Base-by-base conservation (phyloP, 1,284 basidiomycete genomes). In the Melampsora americana region DNA sequence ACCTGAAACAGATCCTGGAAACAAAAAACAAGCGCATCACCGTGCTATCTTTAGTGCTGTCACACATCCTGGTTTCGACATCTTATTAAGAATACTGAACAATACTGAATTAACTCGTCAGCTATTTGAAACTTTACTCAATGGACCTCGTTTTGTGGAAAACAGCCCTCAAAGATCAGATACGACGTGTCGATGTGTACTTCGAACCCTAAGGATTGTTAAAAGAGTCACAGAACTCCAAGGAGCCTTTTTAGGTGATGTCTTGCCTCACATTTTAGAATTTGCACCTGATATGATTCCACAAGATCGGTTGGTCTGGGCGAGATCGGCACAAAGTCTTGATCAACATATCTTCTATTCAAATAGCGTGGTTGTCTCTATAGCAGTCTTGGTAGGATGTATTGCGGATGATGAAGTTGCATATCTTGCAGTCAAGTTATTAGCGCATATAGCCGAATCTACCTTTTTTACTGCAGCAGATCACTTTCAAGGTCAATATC, bases 191-290 rank as follows among this genome's bases (percentile, higher is more conserved):
- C 44, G 74, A 59, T 92, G 91, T 4, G 90, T 97, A 77, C 85
- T 89, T 35, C 89, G 92, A 20, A 88, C 92, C 4, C 85, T 99
- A 60, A 87, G 93, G 77, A 93, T 96, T 79, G 86, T 93, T 35
- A 87, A 90, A 79, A 88, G 93, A 1, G 87, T 92, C 0, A 85
- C 97, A 72, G 90, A 92, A 75, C 86, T 94, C 42, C 94, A 98
- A 82, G 89, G 92, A 69, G 87, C 92, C 69, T 98, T 95, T 85
- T 86, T 94, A 62, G 93, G 97, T 77, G 89, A 95, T 20, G 87
- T 97, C 62, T 85, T 96, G 14, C 92, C 94, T 2, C 84, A 91
- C 4, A 86, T 95, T 6, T 84, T 87, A 9, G 89, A 93, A 26
- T 46, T 64, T 69, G 74, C 74, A 67, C 84, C 89, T 68, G 87